Base-by-base conservation (phyloP, 2,329 filamentous ascomycete species). In the Fonsecaea erecta region DNA sequence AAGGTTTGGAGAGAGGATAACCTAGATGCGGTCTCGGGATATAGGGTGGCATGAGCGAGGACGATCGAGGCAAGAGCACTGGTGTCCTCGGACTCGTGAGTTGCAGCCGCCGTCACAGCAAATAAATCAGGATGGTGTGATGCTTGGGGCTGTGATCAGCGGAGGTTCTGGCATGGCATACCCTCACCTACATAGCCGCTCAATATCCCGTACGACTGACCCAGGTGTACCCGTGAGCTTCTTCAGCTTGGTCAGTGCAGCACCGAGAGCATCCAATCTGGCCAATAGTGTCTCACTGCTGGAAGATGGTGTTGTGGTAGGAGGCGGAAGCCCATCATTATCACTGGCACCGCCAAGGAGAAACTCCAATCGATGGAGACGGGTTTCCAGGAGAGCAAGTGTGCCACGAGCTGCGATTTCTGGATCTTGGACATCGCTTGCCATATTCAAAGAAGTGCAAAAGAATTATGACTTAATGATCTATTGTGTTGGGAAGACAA, bases 1-100 rank as follows among this genome's bases (percentile, higher is more conserved):
- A 82, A 74, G 64, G 82, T 80, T 59, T 81, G 78, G 12, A 83
- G 73, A 0, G 80, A 82, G n/a, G 78, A 78, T 1, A 83, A 76
- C 2, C 80, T 77, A 1, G 81, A 82, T 5, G 80, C 77, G 4
- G 81, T 82, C 70, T 81, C 79, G 16, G 80, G 79, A 68, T 79
- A 82, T 4, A 79, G 74, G 14, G 79, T 74, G 7, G 80, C 79
- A 66, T 81, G 80, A 16, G 80, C 77, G 18, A 81, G 74, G 52
- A 83, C 76, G 40, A 69, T 70, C 24, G 75, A 72, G 1, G 77
- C 68, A 1, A 74, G 63, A 14, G 75, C 74, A 24, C 75, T 71
- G 67, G 76, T 71, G 32, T 70, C 68, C 62, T 68, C 59, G 1
- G 63, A 59, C 32, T 60, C 61, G 12, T 62, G 59, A 26, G 34